Base-by-base conservation (phyloP, 306 rosid genomes). In the Hippophae tibetana region DNA sequence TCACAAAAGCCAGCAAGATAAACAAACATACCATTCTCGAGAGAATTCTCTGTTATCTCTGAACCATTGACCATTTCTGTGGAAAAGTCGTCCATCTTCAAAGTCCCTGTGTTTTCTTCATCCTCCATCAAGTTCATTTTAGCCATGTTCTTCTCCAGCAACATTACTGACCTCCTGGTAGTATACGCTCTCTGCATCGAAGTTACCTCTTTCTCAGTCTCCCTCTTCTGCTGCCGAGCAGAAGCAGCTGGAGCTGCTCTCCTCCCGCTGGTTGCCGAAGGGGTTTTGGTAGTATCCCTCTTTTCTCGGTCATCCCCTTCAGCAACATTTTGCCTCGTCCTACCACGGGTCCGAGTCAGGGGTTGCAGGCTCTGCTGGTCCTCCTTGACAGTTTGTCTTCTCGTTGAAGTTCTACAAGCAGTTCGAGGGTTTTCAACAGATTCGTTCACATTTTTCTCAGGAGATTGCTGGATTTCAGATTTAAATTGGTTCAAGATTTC, bases 161-260 rank as follows among this genome's bases (percentile, higher is more conserved):
- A 61, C 53, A 88, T 87, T 13, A 82, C 82, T 0, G 96, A 92
- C 45, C 86, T 69, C 79, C 99, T 71, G 0, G 99, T 92, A 60
- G 73, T 82, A 72, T 78, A 83, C 0, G 53, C 64, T 3, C 57
- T 43, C 75, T 67, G 86, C 50, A 69, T 68, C 2, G 84, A 47
- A 64, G 55, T 43, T 8, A 48, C 77, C 38, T 38, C 69, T 43
- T 58, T 62, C 0, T 56, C 31, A 31, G 72, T 10, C 60, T 81
- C 75, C 1, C 9, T 56, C 56, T 70, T 74, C 57, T 31, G 38
- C 38, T 45, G 54, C 53, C 68, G n/a, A 71, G 69, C 69, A 0
- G 85, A 72, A 46, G 68, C 71, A 18, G 63, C 65, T 1, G 73
- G 57, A 47, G 67, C 80, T 64, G 71, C 76, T 51, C 60, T 62